A percentile compares a stretch with the other conserved stretches of the same genome.
Evolutionary conservation across 1,284 basidiomycete species (phyloP).

Genomic region (Veloboletus limbatus): DNA sequence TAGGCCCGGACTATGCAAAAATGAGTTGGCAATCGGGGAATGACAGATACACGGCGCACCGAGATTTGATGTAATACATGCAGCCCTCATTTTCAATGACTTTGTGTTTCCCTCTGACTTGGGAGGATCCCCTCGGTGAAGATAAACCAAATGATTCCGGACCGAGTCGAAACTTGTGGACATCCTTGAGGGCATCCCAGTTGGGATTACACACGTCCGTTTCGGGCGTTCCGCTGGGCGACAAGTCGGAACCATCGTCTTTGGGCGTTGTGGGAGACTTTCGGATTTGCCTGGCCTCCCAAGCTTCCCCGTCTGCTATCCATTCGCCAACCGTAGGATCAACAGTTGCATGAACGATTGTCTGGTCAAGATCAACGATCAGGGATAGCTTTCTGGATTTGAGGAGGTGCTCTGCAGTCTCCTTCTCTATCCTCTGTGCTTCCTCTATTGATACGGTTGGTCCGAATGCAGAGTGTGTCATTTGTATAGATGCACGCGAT

Average conservation of each 20-base stretch:
- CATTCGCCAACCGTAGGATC: constrained; percentile 98
- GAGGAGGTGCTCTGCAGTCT: constrained; percentile 77
- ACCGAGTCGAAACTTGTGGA: constrained; percentile 82
- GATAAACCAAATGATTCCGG: constrained; percentile 69
- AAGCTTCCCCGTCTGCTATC: constrained; percentile 81
- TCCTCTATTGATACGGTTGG: constrained; percentile 81
- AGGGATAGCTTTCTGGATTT: constrained; percentile 81
- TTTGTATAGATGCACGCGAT: constrained; percentile 77
- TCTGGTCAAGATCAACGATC: constrained; percentile 98
- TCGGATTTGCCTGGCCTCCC: constrained; percentile 55
- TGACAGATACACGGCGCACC: constrained; percentile 49
- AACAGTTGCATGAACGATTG: constrained; percentile 97
- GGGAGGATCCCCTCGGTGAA: constrained; percentile 30
- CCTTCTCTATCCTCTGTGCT: constrained; percentile 83
- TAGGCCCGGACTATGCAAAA: constrained; percentile 75
- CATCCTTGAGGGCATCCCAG: constrained; percentile 84
- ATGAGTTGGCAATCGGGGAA: constrained; percentile 9
- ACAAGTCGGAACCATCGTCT: constrained; percentile 32
- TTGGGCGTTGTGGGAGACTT: constrained; percentile 32
- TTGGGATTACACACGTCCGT: constrained; percentile 78
- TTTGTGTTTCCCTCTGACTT: constrained; percentile 55
- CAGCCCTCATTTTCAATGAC: constrained; percentile 73
- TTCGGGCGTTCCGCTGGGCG: constrained; percentile 40
- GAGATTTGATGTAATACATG: constrained; percentile 96
- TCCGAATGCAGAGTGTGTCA: constrained; percentile 80